Conservation (phyloP, 441 rosid genomes). For the Corymbia calophylla region DNA sequence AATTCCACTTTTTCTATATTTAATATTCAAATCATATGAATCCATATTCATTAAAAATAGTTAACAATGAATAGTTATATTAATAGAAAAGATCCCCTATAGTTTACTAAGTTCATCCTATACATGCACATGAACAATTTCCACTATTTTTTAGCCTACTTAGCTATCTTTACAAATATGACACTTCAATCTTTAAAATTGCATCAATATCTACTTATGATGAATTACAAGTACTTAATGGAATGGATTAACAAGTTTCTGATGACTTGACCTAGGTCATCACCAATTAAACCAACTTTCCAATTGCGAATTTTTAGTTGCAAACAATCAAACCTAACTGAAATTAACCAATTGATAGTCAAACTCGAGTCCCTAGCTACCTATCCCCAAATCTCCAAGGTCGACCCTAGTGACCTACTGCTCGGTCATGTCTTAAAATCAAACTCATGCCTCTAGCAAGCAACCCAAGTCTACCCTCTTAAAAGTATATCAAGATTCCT, state of each 20-base stretch:
- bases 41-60: not conserved
- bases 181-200: not conserved
- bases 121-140: not conserved
- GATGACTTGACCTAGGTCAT: not conserved
- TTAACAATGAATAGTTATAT: not conserved
- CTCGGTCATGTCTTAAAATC: not conserved
- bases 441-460: not conserved
- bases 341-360: not conserved
- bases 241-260: not conserved
- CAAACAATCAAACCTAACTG: not conserved
- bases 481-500: not conserved
- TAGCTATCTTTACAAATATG: not conserved
- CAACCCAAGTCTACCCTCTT: not conserved
- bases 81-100: not conserved
- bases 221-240: not conserved
- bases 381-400: not conserved
- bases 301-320: not conserved
- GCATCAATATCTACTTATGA: not conserved
- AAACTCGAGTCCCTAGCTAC: rapidly evolving
- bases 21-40: not conserved
- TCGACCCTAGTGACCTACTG: not conserved
- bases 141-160: not conserved
- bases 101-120: not conserved
- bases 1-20: too few relatives aligned
- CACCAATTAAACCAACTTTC: not conserved